These are phyloP conservation scores for Suillus decipiens DNA, from an alignment of 768 basidiomycete genomes.

Conservation along the genomic window DNA sequence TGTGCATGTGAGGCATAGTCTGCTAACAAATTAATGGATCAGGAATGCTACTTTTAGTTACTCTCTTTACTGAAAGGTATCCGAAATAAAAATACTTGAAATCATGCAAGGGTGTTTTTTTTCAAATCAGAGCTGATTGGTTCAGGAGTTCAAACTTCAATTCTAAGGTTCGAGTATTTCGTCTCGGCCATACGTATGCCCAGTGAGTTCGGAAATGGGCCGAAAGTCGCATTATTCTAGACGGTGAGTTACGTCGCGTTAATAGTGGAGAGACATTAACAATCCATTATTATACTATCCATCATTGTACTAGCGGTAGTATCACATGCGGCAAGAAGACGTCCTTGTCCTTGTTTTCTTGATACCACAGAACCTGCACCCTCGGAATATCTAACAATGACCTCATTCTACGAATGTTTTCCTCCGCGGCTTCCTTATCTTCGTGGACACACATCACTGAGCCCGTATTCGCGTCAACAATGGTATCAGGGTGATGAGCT, in stretches of 20 bases:
- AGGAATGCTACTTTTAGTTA: neutral
- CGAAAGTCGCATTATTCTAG: no score
- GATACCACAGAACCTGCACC: constrained; percentile 54
- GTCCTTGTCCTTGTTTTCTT: constrained; percentile 41
- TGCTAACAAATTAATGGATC: neutral
- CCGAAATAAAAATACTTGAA: no score
- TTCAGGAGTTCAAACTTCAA: no score
- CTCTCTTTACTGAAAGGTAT: no score
- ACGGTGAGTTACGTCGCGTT: neutral
- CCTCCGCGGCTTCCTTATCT: constrained; percentile 44
- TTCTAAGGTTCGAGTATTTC: no score
- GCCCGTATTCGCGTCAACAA: constrained; percentile 24
- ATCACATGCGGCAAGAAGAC: constrained; percentile 37
- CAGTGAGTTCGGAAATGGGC: no score
- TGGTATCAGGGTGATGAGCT: constrained; percentile 50
- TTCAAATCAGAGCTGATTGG: no score
- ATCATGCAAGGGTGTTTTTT: no score
- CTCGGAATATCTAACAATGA: constrained; percentile 38
- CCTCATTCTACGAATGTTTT: constrained; percentile 43
- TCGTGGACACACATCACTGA: constrained; percentile 42
- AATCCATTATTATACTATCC: neutral
- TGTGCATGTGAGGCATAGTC: neutral
- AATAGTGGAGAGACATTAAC: neutral
- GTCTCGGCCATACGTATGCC: no score
- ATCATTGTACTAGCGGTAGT: constrained; percentile 5